Evolutionary conservation across 495 filamentous ascomycete species (phyloP), one percentile per base, ranked within the genome.

Genomic region (Collariella sp.): DNA sequence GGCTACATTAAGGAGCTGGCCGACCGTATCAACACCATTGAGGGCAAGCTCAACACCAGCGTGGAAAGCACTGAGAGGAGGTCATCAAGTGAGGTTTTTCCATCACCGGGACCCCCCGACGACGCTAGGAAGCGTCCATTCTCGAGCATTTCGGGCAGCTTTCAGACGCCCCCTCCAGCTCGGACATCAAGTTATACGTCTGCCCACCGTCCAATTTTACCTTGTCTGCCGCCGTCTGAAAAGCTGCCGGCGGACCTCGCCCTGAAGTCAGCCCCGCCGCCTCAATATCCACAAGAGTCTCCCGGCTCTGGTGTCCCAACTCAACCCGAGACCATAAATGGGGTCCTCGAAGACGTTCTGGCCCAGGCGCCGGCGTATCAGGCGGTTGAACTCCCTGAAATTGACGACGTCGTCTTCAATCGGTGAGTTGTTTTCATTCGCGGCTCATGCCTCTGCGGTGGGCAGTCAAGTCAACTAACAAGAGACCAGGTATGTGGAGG

Each of bases 1-100:
- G 91, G 91, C 83, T 97, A 97, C 62, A 97, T 97, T 65, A 96
- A 96, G 66, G 91, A 97, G 65, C 78, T 97, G 2, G 89, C 91
- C 31, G 91, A 96, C 59, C 79, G 91, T 26, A 78, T 97, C 46
- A 82, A 91, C 56, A 83, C 79, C 1, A 83, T 97, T 20, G 91
- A 97, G 58, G 85, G 79, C 40, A 79, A 82, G 57, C 59, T 68
- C 60, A 70, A 68, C 40, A 60, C 60, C 40, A 65, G 55, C 22
- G 55, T 57, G 7, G 67, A 69, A 15, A 43, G 40, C 7, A 19
- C 57, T 3, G 59, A 65, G 7, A 64, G 68, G 46, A 65, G 70
- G 31, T 62, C 67, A 6, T 71, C 72, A 0, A 58, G 59, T 22
- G 73, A 76, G 31, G 54, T 63, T 0, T 74, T 73, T 46, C 55